Base-by-base conservation (phyloP, 371 early-diverging fungal genomes). In the Mortierella sp. region DNA sequence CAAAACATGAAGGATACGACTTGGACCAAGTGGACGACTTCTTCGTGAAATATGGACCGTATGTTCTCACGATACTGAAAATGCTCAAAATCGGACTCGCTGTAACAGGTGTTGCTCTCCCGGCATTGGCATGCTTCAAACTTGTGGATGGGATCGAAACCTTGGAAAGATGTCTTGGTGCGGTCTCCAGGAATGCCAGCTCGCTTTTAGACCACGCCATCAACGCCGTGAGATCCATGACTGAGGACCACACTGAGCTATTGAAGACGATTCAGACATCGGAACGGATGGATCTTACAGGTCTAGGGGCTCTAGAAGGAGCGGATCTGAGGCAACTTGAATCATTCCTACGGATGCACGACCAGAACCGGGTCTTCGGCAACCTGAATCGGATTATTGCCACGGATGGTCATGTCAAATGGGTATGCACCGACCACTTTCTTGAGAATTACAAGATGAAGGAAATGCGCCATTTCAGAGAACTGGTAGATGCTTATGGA, bases 1-100 rank as follows among this genome's bases (percentile, higher is more conserved):
- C 67, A 25, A 46, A 58, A 8, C 66, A 66, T 25, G 44, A 66
- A 28, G 67, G 67, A n/a, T 66, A 66, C 25, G 60, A 59, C 3
- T 13, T 66, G 17, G 24, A 21, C 14, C 46, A 46, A 41, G 59
- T 59, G 22, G 22, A 2, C 2, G 67, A 59, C 21, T 59, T 66
- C 40, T 66, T 54, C 24, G 24, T 54, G 25, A 44, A 54, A 16
- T 66, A 56, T 17, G 51, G 57, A 10, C 8, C 41, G 14, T 54
- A 63, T 43, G 31, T 50, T 17, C 63, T 63, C 21, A 50, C 50
- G 6, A 28, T 64, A 16, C 52, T 51, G 14, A 28, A 64, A 44
- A 57, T 57, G 51, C 50, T 64, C 34, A 57, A 64, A 43, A 40
- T 19, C 34, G 51, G 52, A 21, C 6, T 50, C 21, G 12, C 39